Evolutionary conservation across 2,329 filamentous ascomycete species (phyloP).

Genomic region (Geosmithia flava): DNA sequence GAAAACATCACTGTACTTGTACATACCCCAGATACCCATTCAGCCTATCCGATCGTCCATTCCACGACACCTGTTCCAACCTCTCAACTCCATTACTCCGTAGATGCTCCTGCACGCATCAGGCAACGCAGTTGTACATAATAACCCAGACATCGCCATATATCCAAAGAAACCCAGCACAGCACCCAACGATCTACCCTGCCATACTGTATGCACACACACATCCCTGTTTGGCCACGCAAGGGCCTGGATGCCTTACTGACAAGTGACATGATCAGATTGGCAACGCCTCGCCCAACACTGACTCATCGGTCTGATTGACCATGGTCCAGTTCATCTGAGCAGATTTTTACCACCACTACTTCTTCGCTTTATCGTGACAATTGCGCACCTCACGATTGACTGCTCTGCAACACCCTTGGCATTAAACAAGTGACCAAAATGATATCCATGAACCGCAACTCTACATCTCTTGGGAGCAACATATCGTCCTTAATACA

Average conservation of each 20-base stretch:
- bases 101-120: background rate
- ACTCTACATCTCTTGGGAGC: background rate
- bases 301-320: background rate
- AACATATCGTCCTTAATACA: background rate
- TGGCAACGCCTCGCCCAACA: background rate
- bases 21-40: background rate
- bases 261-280: background rate
- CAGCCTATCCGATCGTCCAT: background rate
- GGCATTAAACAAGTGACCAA: background rate
- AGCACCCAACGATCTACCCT: background rate
- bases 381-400: background rate
- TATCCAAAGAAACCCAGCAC: background rate
- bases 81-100: background rate
- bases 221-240: background rate
- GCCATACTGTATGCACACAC: background rate
- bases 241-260: background rate
- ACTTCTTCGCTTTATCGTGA: background rate
- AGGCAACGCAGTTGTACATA: background rate
- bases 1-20: background rate
- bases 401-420: background rate
- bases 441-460: background rate
- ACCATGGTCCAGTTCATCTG: background rate
- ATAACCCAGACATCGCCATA: background rate
- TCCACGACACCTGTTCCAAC: background rate
- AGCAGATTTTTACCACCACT: background rate